A percentile compares a stretch with the other conserved stretches of the same genome.
phyloP scores from a whole-genome alignment of 306 rosid species.

The Malus orientalis region DNA sequence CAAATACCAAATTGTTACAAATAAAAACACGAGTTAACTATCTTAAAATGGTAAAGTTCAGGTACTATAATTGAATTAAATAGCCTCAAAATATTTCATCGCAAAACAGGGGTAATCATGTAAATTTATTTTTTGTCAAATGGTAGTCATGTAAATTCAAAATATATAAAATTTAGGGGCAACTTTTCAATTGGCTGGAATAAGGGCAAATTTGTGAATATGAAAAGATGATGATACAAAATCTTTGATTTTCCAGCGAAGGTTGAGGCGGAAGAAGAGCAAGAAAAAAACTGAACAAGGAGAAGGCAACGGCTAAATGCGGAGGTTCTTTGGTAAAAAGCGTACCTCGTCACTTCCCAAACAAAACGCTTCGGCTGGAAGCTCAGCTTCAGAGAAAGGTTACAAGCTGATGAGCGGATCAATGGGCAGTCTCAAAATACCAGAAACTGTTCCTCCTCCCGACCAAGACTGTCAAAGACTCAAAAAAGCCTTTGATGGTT shows the following conservation, averaged over 20 bases:
- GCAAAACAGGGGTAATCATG: not conserved
- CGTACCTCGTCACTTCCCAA: not conserved
- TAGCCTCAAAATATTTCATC: not conserved
- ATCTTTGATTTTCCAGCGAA: not conserved
- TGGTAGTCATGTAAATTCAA: not conserved
- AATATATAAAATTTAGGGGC: not conserved
- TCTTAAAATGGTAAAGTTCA: not conserved
- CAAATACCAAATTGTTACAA: not conserved
- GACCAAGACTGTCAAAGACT: slow-evolving; percentile 56
- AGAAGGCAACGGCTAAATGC: slow-evolving; percentile 13
- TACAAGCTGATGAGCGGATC: not conserved
- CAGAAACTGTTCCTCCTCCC: slow-evolving; percentile 68
- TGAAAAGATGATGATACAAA: not conserved
- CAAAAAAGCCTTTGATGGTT: slow-evolving; percentile 67
- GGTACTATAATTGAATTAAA: not conserved
- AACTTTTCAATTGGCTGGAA: not conserved
- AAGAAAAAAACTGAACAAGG: not conserved
- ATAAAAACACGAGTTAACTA: not conserved
- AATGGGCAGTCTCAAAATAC: slow-evolving; percentile 65
- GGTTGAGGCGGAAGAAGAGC: slow-evolving; percentile 6
- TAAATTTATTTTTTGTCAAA: not conserved
- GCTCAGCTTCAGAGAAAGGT: not conserved
- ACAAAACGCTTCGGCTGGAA: not conserved
- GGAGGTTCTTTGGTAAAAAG: slow-evolving; percentile 1
- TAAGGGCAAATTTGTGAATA: not conserved